phyloP scores from a whole-genome alignment of 2,329 filamentous ascomycete species.

The Ophiobolus disseminans region DNA sequence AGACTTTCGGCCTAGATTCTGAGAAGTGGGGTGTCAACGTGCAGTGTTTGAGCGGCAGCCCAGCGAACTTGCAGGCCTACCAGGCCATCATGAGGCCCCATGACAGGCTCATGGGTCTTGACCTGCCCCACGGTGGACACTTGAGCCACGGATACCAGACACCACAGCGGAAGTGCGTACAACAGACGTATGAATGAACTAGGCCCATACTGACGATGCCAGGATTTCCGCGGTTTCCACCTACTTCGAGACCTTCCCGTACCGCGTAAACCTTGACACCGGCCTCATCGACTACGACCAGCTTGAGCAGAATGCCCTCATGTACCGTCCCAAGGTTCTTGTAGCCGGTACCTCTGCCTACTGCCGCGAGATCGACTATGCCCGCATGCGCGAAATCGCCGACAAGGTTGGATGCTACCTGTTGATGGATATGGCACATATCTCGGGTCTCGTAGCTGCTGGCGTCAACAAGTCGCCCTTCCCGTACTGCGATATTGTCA shows the following conservation, averaged over 20 bases:
- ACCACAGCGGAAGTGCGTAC: conserved; percentile 80
- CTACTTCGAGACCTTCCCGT: conserved; percentile 98
- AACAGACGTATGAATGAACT: background rate
- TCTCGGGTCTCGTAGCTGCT: conserved; percentile 91
- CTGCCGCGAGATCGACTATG: conserved; percentile 94
- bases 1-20: conserved; percentile 82
- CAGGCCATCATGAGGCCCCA: conserved; percentile 96
- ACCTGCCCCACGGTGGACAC: conserved; percentile 93
- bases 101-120: conserved; percentile 95
- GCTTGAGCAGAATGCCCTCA: conserved; percentile 82
- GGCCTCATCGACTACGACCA: conserved; percentile 95
- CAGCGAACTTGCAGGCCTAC: conserved; percentile 97
- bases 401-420: conserved; percentile 93
- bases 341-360: conserved; percentile 96
- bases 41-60: conserved; percentile 82
- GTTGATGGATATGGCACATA: conserved; percentile 95
- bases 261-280: conserved; percentile 87
- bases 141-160: conserved; percentile 98
- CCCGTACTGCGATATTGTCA: conserved; percentile 89
- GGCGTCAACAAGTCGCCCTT: conserved; percentile 92
- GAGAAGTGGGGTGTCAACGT: conserved; percentile 98
- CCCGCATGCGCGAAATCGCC: conserved; percentile 86
- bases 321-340: conserved; percentile 95
- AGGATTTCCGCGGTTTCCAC: conserved; percentile 96
- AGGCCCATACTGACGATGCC: conserved; percentile 1